Evolutionary conservation across 176 grass and related monocot species (phyloP), one percentile per base, ranked within the genome.

Genomic region (Oryza meridionalis): DNA sequence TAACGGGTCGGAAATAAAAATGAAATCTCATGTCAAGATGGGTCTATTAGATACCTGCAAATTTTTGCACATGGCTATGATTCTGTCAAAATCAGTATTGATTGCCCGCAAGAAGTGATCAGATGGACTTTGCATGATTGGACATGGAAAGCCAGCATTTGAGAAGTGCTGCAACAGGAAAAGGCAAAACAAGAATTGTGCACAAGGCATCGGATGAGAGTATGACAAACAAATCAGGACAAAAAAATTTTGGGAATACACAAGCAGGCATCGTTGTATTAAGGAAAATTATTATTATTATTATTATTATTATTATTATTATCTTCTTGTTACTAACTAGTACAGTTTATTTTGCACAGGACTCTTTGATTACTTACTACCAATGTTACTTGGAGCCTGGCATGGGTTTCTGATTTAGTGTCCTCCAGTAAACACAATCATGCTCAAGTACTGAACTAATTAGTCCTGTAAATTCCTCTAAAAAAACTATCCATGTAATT

Each of bases 41-140:
- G 76, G 51, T 44, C 55, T 53, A 87, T 70, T 8, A 81, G 37
- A 79, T 90, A 98, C 96, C 92, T 98, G 96, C 65, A 98, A 86
- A 79, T 89, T 95, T 42, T 95, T 98, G 89, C 93, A 98, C 96
- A 98, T 95, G 38, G 93, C 86, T 85, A 98, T 98, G 59, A 98
- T 98, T 91, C 96, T 90, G 85, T 98, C 93, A 16, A 98, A 98
- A 81, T 98, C 93, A 50, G 96, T 93, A 85, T 98, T 98, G 46
- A 98, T 98, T 82, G 96, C 96, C 50, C 96, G 91, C 79, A 98
- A 83, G 81, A 98, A 98, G 51, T 98, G 96, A 50, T 98, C 96
- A 40, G 95, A 91, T 76, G 95, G 95, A 85, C 95, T 98, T 88
- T 98, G 95, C 95, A 98, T 98, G 78, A 98, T 98, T 82, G 95